Conservation (phyloP, 345 rosid genomes). For the Populus alba region DNA sequence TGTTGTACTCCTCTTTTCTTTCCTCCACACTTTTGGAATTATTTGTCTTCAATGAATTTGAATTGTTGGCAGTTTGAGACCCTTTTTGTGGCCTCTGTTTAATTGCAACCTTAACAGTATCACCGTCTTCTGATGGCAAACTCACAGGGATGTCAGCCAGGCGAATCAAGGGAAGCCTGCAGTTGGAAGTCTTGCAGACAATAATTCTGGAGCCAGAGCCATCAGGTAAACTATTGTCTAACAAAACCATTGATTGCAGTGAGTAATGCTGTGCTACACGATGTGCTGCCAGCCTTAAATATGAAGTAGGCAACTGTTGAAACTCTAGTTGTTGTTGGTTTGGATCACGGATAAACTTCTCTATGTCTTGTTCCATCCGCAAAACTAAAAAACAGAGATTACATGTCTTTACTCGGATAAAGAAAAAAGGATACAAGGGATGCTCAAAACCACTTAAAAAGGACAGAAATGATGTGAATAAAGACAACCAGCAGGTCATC, state of each 20-base stretch:
- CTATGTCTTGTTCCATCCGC: constrained; percentile 79
- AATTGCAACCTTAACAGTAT: constrained; percentile 60
- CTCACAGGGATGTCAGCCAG: constrained; percentile 70
- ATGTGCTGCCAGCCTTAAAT: constrained; percentile 76
- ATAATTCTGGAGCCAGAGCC: constrained; percentile 67
- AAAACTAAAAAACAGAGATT: constrained; percentile 44
- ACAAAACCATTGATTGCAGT: constrained; percentile 73
- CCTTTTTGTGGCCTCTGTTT: constrained; percentile 71
- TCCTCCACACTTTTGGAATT: constrained; percentile 71
- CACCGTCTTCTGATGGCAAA: constrained; percentile 56
- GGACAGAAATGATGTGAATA: not conserved
- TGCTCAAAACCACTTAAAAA: not conserved
- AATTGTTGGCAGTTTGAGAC: constrained; percentile 28
- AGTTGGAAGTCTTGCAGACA: constrained; percentile 64
- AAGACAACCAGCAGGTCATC: not conserved
- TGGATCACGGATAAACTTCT: constrained; percentile 64
- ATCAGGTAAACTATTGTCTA: constrained; percentile 62
- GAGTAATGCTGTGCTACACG: constrained; percentile 85
- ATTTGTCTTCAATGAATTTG: constrained; percentile 43
- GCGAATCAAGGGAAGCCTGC: constrained; percentile 54
- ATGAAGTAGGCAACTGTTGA: constrained; percentile 78
- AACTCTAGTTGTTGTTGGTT: constrained; percentile 64
- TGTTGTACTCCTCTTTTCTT: constrained; percentile 78
- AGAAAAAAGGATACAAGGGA: not conserved
- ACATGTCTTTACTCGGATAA: not conserved